These are phyloP conservation scores for Cystoderma amianthinum DNA, from an alignment of 768 basidiomycete genomes.

Conservation along the genomic window DNA sequence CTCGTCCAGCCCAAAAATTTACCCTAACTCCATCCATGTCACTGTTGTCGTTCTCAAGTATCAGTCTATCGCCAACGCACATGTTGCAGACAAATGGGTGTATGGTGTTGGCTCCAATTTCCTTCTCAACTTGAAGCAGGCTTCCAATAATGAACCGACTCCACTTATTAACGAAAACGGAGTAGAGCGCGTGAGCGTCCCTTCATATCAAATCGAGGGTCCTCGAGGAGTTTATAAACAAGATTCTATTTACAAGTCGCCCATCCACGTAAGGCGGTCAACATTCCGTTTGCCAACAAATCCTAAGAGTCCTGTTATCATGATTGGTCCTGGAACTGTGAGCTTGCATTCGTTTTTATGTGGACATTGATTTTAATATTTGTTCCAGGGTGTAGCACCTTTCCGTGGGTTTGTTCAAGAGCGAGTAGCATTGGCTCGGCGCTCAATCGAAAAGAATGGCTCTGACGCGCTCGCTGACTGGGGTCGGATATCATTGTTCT, in stretches of 20 bases:
- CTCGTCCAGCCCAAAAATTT: slow-evolving; percentile 91
- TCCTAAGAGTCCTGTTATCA: slow-evolving; percentile 97
- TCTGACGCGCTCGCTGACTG: slow-evolving; percentile 90
- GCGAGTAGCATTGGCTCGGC: slow-evolving; percentile 91
- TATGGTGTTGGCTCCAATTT: slow-evolving; percentile 95
- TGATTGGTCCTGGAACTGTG: slow-evolving; percentile 98
- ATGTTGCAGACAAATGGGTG: slow-evolving; percentile 57
- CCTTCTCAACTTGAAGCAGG: slow-evolving; percentile 85
- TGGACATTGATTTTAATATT: not conserved
- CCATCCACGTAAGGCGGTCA: slow-evolving; percentile 91
- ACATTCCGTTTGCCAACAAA: slow-evolving; percentile 97
- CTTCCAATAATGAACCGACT: slow-evolving; percentile 51
- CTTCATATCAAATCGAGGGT: slow-evolving; percentile 82
- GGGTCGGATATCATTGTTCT: slow-evolving; percentile 93
- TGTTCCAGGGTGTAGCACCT: slow-evolving; percentile 85
- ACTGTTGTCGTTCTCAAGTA: slow-evolving; percentile 96
- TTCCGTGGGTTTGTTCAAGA: slow-evolving; percentile 99
- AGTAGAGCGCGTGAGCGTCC: slow-evolving; percentile 37
- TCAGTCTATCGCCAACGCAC: slow-evolving; percentile 51
- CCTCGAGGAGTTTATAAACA: slow-evolving; percentile 81
- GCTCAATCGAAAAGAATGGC: slow-evolving; percentile 93
- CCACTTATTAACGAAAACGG: slow-evolving; percentile 29
- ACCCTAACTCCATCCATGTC: slow-evolving; percentile 87
- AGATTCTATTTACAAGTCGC: slow-evolving; percentile 71
- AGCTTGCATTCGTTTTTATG: slow-evolving; percentile 23